These are phyloP conservation scores for Solanum dulcamara DNA, from an alignment of 257 asterid species.

Conservation along the genomic window DNA sequence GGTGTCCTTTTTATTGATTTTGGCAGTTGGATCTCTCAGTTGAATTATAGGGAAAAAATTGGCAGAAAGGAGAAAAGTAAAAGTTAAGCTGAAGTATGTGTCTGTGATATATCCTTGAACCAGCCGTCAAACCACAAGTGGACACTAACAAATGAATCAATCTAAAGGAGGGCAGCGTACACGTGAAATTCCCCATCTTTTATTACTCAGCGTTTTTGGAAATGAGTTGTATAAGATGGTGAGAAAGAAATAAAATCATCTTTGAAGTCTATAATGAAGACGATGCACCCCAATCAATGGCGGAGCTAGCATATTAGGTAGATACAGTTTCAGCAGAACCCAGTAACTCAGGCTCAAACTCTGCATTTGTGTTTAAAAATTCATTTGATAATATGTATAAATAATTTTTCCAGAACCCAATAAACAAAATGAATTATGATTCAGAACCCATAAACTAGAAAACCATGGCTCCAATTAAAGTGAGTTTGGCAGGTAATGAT, in stretches of 20 bases:
- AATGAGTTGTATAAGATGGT: background rate
- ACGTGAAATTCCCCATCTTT: background rate
- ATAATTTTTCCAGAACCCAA: background rate
- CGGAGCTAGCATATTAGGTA: background rate
- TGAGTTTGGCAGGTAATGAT: background rate
- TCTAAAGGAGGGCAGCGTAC: background rate
- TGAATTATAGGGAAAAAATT: background rate
- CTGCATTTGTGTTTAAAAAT: background rate
- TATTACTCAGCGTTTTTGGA: background rate
- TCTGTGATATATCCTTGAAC: background rate
- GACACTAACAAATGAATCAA: background rate
- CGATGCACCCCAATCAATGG: background rate
- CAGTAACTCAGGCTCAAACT: background rate
- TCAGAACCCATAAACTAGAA: background rate
- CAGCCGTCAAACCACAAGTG: background rate
- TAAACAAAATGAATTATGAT: background rate
- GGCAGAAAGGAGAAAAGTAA: background rate
- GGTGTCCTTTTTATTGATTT: background rate
- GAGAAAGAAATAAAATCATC: background rate
- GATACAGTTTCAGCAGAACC: background rate
- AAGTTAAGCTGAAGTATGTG: background rate
- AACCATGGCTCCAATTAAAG: background rate
- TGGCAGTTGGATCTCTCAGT: background rate
- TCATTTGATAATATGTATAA: background rate
- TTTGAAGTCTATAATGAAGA: background rate